Evolutionary conservation across 805 yeast species (phyloP).

Genomic region (Pichia sporocuriosa): DNA sequence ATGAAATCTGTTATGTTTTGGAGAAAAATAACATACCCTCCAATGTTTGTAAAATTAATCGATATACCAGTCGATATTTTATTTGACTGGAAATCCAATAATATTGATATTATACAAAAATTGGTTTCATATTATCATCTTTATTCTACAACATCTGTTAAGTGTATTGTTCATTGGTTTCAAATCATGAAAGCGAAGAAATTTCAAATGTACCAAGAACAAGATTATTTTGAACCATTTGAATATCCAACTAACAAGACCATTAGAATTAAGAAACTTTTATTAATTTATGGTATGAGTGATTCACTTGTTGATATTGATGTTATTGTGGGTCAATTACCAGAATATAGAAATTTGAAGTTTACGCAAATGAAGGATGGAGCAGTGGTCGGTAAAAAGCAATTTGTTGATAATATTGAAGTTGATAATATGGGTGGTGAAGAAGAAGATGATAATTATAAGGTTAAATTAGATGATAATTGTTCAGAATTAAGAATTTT

Average conservation of each 20-base stretch:
- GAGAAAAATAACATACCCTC: constrained; percentile 73
- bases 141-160: constrained; percentile 87
- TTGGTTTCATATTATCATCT: constrained; percentile 76
- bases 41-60: constrained; percentile 62
- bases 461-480: constrained; percentile 1
- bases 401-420: constrained; percentile 1
- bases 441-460: constrained; percentile 1
- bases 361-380: constrained; percentile 11
- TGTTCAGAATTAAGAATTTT: constrained; percentile 24
- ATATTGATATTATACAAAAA: constrained; percentile 71
- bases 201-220: constrained; percentile 87
- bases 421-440: neutral
- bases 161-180: constrained; percentile 93
- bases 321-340: constrained; percentile 45
- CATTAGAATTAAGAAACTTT: constrained; percentile 57
- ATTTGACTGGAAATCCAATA: constrained; percentile 73
- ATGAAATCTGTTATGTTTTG: constrained; percentile 60
- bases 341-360: constrained; percentile 28
- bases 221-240: constrained; percentile 48
- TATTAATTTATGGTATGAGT: constrained; percentile 69
- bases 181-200: constrained; percentile 72
- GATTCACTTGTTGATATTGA: constrained; percentile 87
- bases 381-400: constrained; percentile 5
- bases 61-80: constrained; percentile 61
- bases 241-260: constrained; percentile 36